Evolutionary conservation across 192 early-diverging fungal genomes (phyloP).

Genomic region (Coemansia sp.): DNA sequence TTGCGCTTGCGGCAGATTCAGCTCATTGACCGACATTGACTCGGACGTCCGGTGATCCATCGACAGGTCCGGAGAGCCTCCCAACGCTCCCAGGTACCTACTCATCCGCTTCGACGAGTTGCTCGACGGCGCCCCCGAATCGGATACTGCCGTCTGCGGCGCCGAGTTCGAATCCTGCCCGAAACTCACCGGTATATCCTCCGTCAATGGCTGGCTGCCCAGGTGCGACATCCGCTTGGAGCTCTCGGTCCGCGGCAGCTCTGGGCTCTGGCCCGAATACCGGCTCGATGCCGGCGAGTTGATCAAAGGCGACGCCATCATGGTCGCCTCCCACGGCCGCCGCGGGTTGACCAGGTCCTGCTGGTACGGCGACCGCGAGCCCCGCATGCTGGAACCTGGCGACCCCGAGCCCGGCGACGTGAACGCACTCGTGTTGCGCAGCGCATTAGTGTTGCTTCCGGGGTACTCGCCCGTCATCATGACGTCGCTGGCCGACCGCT

Average conservation of each 20-base stretch:
- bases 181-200: slow-evolving; percentile 21
- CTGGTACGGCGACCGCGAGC: slow-evolving; percentile 33
- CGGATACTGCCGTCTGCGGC: neutral
- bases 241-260: slow-evolving; percentile 5
- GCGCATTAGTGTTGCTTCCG: neutral
- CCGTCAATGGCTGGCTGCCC: slow-evolving; percentile 24
- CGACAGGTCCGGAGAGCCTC: slow-evolving; percentile 2
- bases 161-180: neutral
- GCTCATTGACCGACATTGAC: slow-evolving; percentile 10
- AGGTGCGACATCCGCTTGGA: slow-evolving; percentile 30
- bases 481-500: slow-evolving; percentile 36
- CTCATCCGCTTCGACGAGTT: slow-evolving; percentile 20
- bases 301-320: slow-evolving; percentile 32
- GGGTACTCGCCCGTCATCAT: neutral
- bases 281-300: slow-evolving; percentile 32
- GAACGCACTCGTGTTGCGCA: slow-evolving; percentile 3
- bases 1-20: too few relatives aligned
- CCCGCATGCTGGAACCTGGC: slow-evolving; percentile 29
- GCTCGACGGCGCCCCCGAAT: slow-evolving; percentile 1
- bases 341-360: slow-evolving; percentile 14
- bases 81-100: slow-evolving; percentile 20
- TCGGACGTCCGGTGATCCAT: slow-evolving; percentile 36
- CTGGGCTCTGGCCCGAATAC: slow-evolving; percentile 23
- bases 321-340: slow-evolving; percentile 29
- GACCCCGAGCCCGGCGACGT: slow-evolving; percentile 20